Evolutionary conservation across 129 eudicot genomes (phyloP).

Genomic region (Flaveria brownii): DNA sequence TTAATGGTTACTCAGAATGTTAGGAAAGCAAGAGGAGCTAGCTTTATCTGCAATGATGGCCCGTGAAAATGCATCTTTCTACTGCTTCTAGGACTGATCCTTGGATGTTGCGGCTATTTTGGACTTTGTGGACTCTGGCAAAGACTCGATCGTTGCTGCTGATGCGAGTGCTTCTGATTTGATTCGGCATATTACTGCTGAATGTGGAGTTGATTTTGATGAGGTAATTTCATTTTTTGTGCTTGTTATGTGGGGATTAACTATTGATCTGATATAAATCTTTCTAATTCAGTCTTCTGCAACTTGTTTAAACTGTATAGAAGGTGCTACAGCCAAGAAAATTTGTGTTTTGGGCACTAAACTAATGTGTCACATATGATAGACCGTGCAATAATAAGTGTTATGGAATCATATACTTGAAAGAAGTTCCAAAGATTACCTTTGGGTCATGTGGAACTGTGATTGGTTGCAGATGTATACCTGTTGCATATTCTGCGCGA

Average conservation of each 20-base stretch:
- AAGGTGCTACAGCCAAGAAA: too few relatives aligned
- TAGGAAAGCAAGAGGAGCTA: conserved; percentile 58
- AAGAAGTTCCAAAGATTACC: background rate
- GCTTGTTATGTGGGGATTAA: background rate
- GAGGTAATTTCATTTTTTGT: conserved; percentile 43
- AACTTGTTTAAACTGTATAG: background rate
- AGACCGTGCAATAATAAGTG: background rate
- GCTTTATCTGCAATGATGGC: conserved; percentile 38
- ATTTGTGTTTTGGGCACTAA: background rate
- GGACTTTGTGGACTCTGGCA: conserved; percentile 87
- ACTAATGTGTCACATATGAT: background rate
- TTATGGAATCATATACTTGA: background rate
- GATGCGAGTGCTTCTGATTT: conserved; percentile 82
- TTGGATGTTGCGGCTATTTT: conserved; percentile 63
- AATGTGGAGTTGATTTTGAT: conserved; percentile 88
- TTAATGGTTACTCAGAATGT: conserved; percentile 50
- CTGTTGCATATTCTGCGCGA: too few relatives aligned
- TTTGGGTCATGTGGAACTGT: too few relatives aligned
- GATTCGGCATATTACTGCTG: conserved; percentile 81
- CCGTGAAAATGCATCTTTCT: background rate
- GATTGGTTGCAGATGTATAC: too few relatives aligned
- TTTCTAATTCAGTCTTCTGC: background rate
- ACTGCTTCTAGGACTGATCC: conserved; percentile 27
- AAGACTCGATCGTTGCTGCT: conserved; percentile 81
- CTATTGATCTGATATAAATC: conserved; percentile 8